Evolutionary conservation across 1,139 yeast genomes (phyloP).

Genomic region (Magnusiomyces fungicola): DNA sequence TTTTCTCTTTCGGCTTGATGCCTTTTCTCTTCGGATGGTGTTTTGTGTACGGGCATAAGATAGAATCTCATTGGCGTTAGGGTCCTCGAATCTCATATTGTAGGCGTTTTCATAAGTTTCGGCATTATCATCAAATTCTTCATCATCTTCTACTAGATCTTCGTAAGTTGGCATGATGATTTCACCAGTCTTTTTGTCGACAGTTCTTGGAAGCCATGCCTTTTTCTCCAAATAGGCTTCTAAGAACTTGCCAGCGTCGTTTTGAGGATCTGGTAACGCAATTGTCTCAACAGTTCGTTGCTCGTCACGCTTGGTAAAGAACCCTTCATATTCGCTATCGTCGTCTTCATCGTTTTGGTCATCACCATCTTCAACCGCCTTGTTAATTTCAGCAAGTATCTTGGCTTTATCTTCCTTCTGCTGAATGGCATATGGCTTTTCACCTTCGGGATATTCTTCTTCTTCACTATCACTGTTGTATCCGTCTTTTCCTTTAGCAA

Average conservation of each 20-base stretch:
- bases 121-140: slow-evolving; percentile 85
- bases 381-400: slow-evolving; percentile 64
- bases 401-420: slow-evolving; percentile 69
- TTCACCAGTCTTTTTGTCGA: slow-evolving; percentile 41
- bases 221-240: slow-evolving; percentile 63
- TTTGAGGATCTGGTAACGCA: slow-evolving; percentile 63
- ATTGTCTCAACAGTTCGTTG: slow-evolving; percentile 30
- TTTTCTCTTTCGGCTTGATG: slow-evolving; percentile 69
- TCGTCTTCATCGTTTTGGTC: slow-evolving; percentile 40
- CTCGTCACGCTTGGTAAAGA: slow-evolving; percentile 50
- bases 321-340: slow-evolving; percentile 45
- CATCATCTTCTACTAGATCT: slow-evolving; percentile 55
- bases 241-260: slow-evolving; percentile 60
- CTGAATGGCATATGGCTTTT: slow-evolving; percentile 60
- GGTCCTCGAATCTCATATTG: slow-evolving; percentile 92
- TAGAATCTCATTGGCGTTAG: slow-evolving; percentile 81
- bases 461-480: slow-evolving; percentile 38
- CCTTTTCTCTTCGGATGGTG: slow-evolving; percentile 74
- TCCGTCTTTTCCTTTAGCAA: slow-evolving; percentile 46
- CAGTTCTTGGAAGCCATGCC: slow-evolving; percentile 79
- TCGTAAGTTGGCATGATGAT: slow-evolving; percentile 47
- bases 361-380: slow-evolving; percentile 46
- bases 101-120: slow-evolving; percentile 88
- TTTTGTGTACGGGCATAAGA: slow-evolving; percentile 97
- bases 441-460: slow-evolving; percentile 37